Evolutionary conservation across 164 flowering plant species (phyloP), one percentile per base, ranked within the genome.

Genomic region (Euptelea pleiosperma): DNA sequence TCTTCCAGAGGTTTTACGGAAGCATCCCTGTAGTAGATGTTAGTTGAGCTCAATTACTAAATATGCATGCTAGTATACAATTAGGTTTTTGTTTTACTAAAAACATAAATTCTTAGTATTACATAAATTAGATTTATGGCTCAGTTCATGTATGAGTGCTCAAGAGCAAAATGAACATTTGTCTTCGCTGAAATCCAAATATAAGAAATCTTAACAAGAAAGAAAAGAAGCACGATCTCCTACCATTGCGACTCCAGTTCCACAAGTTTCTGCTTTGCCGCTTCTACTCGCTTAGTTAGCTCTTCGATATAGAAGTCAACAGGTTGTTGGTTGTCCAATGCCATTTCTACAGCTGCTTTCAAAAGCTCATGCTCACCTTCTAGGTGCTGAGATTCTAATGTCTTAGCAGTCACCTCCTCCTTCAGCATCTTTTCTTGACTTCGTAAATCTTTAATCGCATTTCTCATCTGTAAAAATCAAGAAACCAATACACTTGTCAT

Each of bases 241-340:
- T 71, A 84, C 92, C 91, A 66, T 29, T 73, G 66, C 21, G 55
- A 64, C 56, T 79, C 74, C 59, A 80, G 50, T 29, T 81, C 79
- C 46, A 29, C 36, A 57, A 80, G 70, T 43, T 70, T 71, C 6
- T 37, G 55, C 63, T 43, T 79, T 65, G 58, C 69, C 31, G 75
- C 57, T 44, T 73, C 70, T 42, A 80, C 49, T 66, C 60, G 72
- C 33, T 65, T 71, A 31, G 59, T 75, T 52, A 82, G 78, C 63
- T 78, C 79, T 36, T 75, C 74, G 33, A 74, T 24, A 51, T 69
- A 67, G 60, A 61, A 79, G 19, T 75, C 79, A 57, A 62, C 9
- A 19, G 79, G 62, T 47, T 78, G 77, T n/a, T 70, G 66, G 36
- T 80, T 75, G 68, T 80, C 82, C 53, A 67, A 68, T 50, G 73